Base-by-base conservation (phyloP, 306 rosid genomes). In the Quercus ilex region DNA sequence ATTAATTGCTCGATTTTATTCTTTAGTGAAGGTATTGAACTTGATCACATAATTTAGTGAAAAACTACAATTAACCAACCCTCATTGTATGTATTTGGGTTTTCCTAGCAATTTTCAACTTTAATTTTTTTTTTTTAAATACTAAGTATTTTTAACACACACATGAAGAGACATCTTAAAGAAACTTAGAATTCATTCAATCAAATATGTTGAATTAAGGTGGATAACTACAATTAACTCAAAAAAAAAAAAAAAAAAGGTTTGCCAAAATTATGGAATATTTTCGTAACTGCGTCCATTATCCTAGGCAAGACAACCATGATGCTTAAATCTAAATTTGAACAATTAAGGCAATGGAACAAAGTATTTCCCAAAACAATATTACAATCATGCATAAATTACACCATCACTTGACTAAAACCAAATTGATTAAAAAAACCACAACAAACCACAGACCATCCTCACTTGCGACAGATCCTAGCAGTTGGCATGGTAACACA, bases 401-500 rank as follows among this genome's bases (percentile, higher is more conserved):
- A 59, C 65, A 59, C 17, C 65, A 59, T 59, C 65, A 59, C 65
- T 59, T 10, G 65, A 9, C 65, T 11, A 59, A 20, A 59, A 11
- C 33, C 28, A 59, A 23, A 59, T 59, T 20, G 13, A 23, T 59
- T 49, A 49, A 49, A 59, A 59, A 57, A 11, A 0, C 65, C 17
- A 75, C 13, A 3, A 56, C 55, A 72, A 46, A 11, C 23, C 30
- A 23, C 21, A 46, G 12, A 5, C 35, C 60, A 65, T 49, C 0
- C 53, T 84, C 85, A 82, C 4, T 78, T 85, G 77, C 19, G 87
- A 76, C 93, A 83, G 65, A 87, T 76, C 72, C 67, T 78, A 56
- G 91, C 88, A 23, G 91, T 85, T 53, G 90, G 89, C 79, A 69
- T 81, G 55, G 87, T 89, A 49, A 87, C 90, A 85, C 91, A 89